A percentile compares a stretch with the other conserved stretches of the same genome.
Evolutionary conservation across 2,329 filamentous ascomycete species (phyloP).

Genomic region (Penicillium palitans): DNA sequence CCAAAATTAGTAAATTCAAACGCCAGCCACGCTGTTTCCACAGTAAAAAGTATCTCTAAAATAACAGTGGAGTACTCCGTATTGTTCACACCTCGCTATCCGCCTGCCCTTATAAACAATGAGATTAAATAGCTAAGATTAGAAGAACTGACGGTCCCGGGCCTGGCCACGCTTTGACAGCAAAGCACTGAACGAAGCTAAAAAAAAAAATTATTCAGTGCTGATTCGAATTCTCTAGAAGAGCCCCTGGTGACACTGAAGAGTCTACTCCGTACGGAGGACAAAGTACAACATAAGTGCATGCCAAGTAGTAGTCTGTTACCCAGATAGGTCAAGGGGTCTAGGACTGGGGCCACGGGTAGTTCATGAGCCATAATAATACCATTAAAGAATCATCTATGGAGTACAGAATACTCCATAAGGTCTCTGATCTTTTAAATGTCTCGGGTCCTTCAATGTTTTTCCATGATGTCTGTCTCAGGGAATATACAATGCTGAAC

Average conservation of each 20-base stretch:
- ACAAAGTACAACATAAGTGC: neutral
- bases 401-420: no score
- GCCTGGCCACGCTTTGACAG: constrained; percentile 8
- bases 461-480: neutral
- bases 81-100: neutral
- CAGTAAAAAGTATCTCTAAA: neutral
- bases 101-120: neutral
- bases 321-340: neutral
- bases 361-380: neutral
- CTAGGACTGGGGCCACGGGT: neutral
- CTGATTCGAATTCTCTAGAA: neutral
- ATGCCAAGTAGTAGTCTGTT: constrained; percentile 4
- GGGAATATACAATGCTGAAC: neutral
- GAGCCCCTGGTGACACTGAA: neutral
- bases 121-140: neutral
- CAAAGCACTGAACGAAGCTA: constrained; percentile 6
- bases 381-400: neutral
- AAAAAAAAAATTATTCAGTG: neutral
- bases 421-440: neutral
- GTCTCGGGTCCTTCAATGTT: neutral
- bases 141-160: constrained; percentile 9
- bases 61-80: neutral
- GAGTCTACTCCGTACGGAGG: neutral
- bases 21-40: neutral
- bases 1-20: neutral